Conservation (phyloP, 352 stramenopile species). For the Elongisporangium undulatum region DNA sequence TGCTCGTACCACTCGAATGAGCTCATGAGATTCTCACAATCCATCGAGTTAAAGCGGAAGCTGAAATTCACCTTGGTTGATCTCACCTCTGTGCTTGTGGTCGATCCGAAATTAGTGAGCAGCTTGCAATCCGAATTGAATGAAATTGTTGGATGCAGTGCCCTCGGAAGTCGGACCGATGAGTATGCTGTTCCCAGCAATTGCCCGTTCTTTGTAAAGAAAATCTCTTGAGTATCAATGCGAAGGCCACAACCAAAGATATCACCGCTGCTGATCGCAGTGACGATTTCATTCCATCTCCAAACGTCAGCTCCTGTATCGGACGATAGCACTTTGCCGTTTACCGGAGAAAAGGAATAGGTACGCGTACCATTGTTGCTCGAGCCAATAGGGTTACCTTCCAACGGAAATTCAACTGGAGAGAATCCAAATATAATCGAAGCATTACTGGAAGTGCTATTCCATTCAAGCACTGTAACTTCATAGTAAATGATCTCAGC, state of each 20-base stretch:
- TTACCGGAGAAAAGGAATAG: constrained; percentile 68
- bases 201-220: constrained; percentile 85
- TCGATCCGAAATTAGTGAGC: constrained; percentile 65
- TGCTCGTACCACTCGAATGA: constrained; percentile 87
- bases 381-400: constrained; percentile 54
- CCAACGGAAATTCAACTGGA: constrained; percentile 57
- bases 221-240: constrained; percentile 77
- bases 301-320: constrained; percentile 58
- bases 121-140: constrained; percentile 71
- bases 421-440: constrained; percentile 49
- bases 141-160: constrained; percentile 76
- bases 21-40: constrained; percentile 84
- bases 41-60: constrained; percentile 78
- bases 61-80: constrained; percentile 54
- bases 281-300: constrained; percentile 58
- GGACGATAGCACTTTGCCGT: constrained; percentile 60
- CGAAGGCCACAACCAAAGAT: constrained; percentile 77
- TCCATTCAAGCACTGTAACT: constrained; percentile 69
- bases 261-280: constrained; percentile 45
- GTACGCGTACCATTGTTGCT: constrained; percentile 31
- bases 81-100: constrained; percentile 16
- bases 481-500: constrained; percentile 83
- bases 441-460: constrained; percentile 3
- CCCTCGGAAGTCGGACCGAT: constrained; percentile 32
- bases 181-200: constrained; percentile 77